A percentile compares a stretch with the other conserved stretches of the same genome.
These are phyloP conservation scores for Claviceps humidiphila DNA, from an alignment of 2,329 filamentous ascomycete genomes.

Conservation along the genomic window DNA sequence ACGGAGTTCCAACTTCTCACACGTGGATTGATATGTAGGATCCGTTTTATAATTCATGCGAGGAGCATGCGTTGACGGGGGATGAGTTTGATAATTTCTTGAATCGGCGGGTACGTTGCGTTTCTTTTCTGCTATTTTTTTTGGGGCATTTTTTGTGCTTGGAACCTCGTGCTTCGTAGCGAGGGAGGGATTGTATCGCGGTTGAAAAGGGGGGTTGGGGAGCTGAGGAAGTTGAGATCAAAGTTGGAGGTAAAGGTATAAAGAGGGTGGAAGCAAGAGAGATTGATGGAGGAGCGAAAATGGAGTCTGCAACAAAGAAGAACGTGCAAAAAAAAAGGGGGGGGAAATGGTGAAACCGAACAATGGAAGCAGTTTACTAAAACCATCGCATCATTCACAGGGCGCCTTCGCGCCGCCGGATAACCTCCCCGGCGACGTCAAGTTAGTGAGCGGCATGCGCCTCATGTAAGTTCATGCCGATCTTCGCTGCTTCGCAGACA, in stretches of 20 bases:
- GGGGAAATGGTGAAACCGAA: no score
- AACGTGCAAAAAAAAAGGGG: neutral
- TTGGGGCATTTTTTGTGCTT: neutral
- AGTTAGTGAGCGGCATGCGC: slow-evolving; percentile 36
- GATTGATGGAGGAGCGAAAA: neutral
- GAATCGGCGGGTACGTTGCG: slow-evolving; percentile 28
- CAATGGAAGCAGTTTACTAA: no score
- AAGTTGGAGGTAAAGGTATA: no score
- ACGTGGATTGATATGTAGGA: slow-evolving; percentile 24
- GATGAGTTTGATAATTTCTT: slow-evolving; percentile 49
- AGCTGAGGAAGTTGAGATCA: no score
- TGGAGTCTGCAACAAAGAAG: neutral
- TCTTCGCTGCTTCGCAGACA: no score
- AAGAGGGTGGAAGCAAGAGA: no score
- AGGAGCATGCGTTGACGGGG: slow-evolving; percentile 36
- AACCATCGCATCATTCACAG: slow-evolving; percentile 17
- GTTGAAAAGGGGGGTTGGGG: no score
- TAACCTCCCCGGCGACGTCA: slow-evolving; percentile 28
- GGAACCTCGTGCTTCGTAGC: no score
- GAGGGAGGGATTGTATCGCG: no score
- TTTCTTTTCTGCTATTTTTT: neutral
- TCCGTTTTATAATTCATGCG: slow-evolving; percentile 32
- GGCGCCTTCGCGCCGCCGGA: slow-evolving; percentile 37
- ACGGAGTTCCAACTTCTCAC: no score
- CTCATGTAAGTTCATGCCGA: slow-evolving; percentile 32